Base-by-base conservation (phyloP, 139 green algal species). In the Eudorina sp. region DNA sequence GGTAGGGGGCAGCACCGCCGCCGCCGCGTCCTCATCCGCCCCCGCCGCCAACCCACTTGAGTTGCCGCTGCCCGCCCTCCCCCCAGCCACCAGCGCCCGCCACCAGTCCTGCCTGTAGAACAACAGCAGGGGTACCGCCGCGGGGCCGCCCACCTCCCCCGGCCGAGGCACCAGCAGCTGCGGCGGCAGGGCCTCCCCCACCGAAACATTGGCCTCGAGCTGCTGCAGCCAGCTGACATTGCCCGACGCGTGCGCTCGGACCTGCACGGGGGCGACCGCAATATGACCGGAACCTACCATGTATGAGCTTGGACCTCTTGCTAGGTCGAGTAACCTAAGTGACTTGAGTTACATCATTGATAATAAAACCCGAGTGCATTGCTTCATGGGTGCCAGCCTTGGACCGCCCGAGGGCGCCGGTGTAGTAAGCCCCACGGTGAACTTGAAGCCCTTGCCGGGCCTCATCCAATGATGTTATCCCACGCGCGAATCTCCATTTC, bases 81-180 rank as follows among this genome's bases (percentile, higher is more conserved):
- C 38, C 40, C 34, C 21, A 1, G 36, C 53, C 36, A 45, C 38
- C 78, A 85, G 38, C 1, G 31, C 31, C 40, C 29, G 4, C 78
- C 78, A 85, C 78, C 78, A 85, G 78, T 85, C 78, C 40, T 55
- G 53, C 13, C 78, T 36, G 78, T 85, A 85, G 6, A 60, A 27
- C 27, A 85, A 55, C 78, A 85, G 78, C 53, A 85, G 78, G 4
- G 78, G 78, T 1, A 41, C 38, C 4, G 78, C 55, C 9, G 78
- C 27, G 4, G 55, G 78, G 27, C 78, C 78, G 34, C 41, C 55
- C 4, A 55, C 11, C 55, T 48, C 4, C 6, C 78, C 78, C 27
- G 58, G 78, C 55, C 8, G 55, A 11, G 78, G 78, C 23, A 48
- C 45, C 40, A 74, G 38, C 40, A 85, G 40, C 55, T 85, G 36